Percentiles rank a stretch among this genome's conserved stretches.
phyloP scores from a whole-genome alignment of 331 rosid species.

The Spiraea crenata region DNA sequence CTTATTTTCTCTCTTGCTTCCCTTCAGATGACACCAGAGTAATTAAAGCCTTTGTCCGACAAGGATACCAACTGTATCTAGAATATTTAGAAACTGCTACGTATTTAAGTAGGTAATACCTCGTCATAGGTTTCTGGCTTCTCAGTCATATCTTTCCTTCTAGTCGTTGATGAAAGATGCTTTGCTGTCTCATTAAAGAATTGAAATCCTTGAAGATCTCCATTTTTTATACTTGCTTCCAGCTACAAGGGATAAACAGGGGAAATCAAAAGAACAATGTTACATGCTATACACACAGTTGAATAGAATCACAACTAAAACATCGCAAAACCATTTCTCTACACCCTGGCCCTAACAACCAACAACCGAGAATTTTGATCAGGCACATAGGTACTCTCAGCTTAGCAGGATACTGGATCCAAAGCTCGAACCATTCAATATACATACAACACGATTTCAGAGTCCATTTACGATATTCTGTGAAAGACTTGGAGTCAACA shows the following conservation, averaged over 20 bases:
- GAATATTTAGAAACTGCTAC: neutral
- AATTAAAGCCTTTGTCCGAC: conserved; percentile 16
- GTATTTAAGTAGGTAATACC: conserved; percentile 34
- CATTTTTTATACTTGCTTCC: conserved; percentile 81
- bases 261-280: neutral
- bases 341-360: neutral
- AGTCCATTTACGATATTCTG: neutral
- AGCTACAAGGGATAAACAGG: conserved; percentile 43
- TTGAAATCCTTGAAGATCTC: conserved; percentile 74
- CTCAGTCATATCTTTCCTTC: conserved; percentile 33
- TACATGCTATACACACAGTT: conserved; percentile 1
- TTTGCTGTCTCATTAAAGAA: conserved; percentile 49
- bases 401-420: neutral
- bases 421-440: too few relatives aligned
- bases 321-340: conserved; percentile 14
- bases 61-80: conserved; percentile 15
- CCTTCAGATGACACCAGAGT: conserved; percentile 37
- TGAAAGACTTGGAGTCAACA: neutral
- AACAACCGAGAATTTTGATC: neutral
- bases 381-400: neutral
- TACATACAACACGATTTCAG: neutral
- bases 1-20: conserved; percentile 35
- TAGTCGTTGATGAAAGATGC: conserved; percentile 29
- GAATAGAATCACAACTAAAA: neutral
- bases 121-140: conserved; percentile 35